Evolutionary conservation across 1,139 yeast species (phyloP), one percentile per base, ranked within the genome.

Genomic region (Kurtzmaniella quercitrusa): DNA sequence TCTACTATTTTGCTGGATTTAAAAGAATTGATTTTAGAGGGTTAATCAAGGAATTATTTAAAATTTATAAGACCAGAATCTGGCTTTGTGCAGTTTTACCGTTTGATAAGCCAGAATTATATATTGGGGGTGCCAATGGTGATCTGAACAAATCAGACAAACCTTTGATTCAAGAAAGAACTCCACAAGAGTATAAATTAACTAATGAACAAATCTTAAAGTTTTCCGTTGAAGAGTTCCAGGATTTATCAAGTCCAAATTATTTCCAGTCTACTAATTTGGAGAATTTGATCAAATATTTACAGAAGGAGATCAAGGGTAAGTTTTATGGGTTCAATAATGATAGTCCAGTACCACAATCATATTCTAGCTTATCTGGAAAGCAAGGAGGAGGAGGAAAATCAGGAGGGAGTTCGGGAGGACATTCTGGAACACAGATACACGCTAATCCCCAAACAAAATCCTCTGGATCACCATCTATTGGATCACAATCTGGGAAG

Each of bases 11-110:
- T 55, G 84, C 85, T 36, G 82, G 86, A 34, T 81, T 80, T 53
- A 84, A 84, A 57, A 75, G 98, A 55, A 86, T 93, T 48, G 98
- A 93, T 63, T 93, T 93, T 63, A 76, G 98, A 56, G 95, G 87
- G 39, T 76, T 94, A 57, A 95, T 93, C 46, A 85, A 93, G 54
- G 98, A 93, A 57, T 70, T 93, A 50, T 93, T 93, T 71, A 84
- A 93, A 57, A 85, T 89, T 48, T 93, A 90, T 75, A 93, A 93
- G 68, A 93, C 98, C 1, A 79, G 98, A 59, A 93, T 93, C 55
- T 94, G 98, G 98, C 78, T 91, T 74, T 91, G 97, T 68, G 95
- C 97, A 3, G 88, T 91, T 4, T 61, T 70, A 40, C 75, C 75
- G 1, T 58, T 58, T 46, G 68, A 68, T 49, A 62, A 60, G 47